Evolutionary conservation across 1,284 basidiomycete genomes (phyloP), one percentile per base, ranked within the genome.

Genomic region (Irpex sp.): DNA sequence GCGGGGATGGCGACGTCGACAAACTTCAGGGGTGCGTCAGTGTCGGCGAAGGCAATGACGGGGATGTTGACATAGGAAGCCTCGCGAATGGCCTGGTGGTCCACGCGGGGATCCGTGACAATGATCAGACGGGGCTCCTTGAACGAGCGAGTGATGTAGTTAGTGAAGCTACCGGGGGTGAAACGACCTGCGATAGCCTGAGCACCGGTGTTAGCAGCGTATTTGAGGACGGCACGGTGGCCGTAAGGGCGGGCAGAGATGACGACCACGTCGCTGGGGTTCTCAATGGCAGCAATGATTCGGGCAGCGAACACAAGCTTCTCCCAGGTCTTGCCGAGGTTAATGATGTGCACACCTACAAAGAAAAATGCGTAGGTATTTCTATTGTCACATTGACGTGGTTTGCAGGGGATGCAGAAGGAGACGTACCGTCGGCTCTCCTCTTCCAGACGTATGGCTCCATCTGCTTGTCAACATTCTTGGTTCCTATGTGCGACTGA

Each of bases 51-150:
- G 65, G 97, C 97, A 75, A 99, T 98, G 77, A 99, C 97, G 73
- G 97, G 97, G 79, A 99, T 98, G 91, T 99, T 99, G 80, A 98
- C 97, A 80, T 99, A 99, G 64, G 96, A 96, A 62, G 97, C 96
- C 84, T 99, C 97, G 72, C 97, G 94, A 82, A 99, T 99, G 71
- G 97, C 97, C 83, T 99, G 97, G 86, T 98, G 96, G 84, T 99
- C 97, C 68, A 98, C 93, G 70, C 97, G 94, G 71, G 97, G 97
- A 85, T 99, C 97, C 78, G 96, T 98, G 70, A 99, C 96, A 73
- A 99, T 81, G 78, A 99, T 97, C 69, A 99, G 87, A 72, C 97
- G 94, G 73, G 97, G 97, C 84, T 99, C 97, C 86, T 98, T 99
- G 93, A 98, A 99, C 65, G 96, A 98, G 74, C 94, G 93, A 72